Evolutionary conservation across 2,329 filamentous ascomycete genomes (phyloP), one percentile per base, ranked within the genome.

Genomic region (Xylaria multiplex): DNA sequence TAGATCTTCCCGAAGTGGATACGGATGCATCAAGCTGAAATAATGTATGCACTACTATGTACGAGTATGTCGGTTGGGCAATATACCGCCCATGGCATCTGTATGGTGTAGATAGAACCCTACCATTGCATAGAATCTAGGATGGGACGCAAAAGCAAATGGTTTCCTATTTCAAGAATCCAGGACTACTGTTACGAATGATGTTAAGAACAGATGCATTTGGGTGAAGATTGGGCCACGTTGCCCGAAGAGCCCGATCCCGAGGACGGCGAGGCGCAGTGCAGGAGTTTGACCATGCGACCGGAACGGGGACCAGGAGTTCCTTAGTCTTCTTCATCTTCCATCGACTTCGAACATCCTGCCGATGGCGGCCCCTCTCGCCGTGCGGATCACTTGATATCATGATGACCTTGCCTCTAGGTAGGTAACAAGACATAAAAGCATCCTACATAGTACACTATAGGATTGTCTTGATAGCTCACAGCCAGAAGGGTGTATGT

Each of bases 241-340:
- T 32, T 35, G 43, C 19, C 60, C 54, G 59, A 55, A 56, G 59
- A 59, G 27, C 40, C 30, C 55, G 30, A 30, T 2, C 22, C 46
- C 45, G 48, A 59, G 27, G 49, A 59, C 64, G 64, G 64, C 22
- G 64, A 64, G 64, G 64, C 64, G 64, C 60, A 66, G 50, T 64
- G 64, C 60, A 64, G 55, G 27, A 42, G 50, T 22, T 40, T 6
- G 22, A 16, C 11, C 14, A 30, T 6, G 52, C 42, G 22, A 16
- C 16, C 16, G 24, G 50, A 14, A 14, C 43, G 22, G 22, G 22
- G n/a, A 27, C 35, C 16, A 57, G 45, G 45, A 8, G 52, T 56
- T 50, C 43, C 35, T 13, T 22, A 62, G 52, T 14, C 16, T 16
- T 43, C 22, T 7, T 50, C 16, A 50, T 43, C 22, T 37, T 53